Conservation (phyloP, 495 filamentous ascomycete species). For the Thozetella sp. region DNA sequence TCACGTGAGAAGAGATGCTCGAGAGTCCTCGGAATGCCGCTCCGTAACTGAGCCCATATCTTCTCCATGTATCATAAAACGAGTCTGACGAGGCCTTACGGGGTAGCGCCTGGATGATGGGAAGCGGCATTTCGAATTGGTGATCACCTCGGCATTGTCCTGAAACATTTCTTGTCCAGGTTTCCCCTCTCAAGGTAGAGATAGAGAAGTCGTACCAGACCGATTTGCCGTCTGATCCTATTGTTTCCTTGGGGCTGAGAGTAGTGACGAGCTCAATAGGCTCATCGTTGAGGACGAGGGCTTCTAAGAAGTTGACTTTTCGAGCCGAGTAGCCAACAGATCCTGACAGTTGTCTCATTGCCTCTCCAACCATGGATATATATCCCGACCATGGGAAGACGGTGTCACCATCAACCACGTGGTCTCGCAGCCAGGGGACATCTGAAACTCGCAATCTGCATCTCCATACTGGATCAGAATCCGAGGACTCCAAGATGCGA, state of each 20-base stretch:
- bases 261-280: neutral
- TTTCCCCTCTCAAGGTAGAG: neutral
- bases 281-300: neutral
- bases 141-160: neutral
- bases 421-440: conserved; percentile 40
- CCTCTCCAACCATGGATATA: conserved; percentile 43
- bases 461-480: conserved; percentile 30
- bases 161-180: neutral
- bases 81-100: neutral
- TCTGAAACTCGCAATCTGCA: conserved; percentile 24
- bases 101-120: neutral
- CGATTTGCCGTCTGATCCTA: neutral
- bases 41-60: neutral
- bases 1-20: neutral
- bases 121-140: neutral
- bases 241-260: neutral
- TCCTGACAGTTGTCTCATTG: conserved; percentile 30
- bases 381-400: conserved; percentile 44
- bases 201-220: neutral
- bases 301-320: neutral
- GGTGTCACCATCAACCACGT: conserved; percentile 29
- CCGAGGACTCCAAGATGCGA: conserved; percentile 17
- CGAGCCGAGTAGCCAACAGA: neutral
- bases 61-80: neutral
- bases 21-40: neutral